phyloP scores from a whole-genome alignment of 306 rosid species.

The Cyclanthera cordifolia region DNA sequence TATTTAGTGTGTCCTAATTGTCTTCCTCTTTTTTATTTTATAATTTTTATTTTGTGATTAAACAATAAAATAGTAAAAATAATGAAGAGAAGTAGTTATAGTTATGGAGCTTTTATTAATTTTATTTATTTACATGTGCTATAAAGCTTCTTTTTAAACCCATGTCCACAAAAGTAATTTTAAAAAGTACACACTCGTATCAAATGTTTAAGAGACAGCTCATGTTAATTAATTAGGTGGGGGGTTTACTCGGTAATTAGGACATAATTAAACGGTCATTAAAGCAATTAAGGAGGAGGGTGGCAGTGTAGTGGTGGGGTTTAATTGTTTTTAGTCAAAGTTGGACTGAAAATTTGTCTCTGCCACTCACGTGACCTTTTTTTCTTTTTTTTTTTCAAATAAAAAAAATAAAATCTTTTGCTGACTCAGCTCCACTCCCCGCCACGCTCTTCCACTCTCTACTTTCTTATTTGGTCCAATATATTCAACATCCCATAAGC shows the following conservation, averaged over 20 bases:
- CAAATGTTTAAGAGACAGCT: not conserved
- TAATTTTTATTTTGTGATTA: too few relatives aligned
- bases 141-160: not conserved
- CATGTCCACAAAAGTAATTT: not conserved
- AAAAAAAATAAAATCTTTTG: conserved; percentile 6
- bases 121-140: not conserved
- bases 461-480: conserved; percentile 11
- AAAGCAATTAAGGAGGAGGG: conserved; percentile 5
- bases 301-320: not conserved
- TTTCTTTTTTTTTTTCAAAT: not conserved
- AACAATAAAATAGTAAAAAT: not conserved
- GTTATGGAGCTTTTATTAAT: too few relatives aligned
- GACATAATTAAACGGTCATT: conserved; percentile 18
- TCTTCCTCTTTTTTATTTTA: too few relatives aligned
- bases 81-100: too few relatives aligned
- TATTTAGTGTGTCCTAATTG: too few relatives aligned
- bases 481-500: not conserved
- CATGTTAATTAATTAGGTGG: not conserved
- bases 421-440: conserved; percentile 25
- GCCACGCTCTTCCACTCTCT: conserved; percentile 14
- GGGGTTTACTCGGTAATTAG: conserved; percentile 10
- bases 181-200: not conserved
- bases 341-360: conserved; percentile 29
- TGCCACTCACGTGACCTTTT: conserved; percentile 50
- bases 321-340: conserved; percentile 43